Conservation (phyloP, 2,329 filamentous ascomycete genomes). For the Penicillium sp. region DNA sequence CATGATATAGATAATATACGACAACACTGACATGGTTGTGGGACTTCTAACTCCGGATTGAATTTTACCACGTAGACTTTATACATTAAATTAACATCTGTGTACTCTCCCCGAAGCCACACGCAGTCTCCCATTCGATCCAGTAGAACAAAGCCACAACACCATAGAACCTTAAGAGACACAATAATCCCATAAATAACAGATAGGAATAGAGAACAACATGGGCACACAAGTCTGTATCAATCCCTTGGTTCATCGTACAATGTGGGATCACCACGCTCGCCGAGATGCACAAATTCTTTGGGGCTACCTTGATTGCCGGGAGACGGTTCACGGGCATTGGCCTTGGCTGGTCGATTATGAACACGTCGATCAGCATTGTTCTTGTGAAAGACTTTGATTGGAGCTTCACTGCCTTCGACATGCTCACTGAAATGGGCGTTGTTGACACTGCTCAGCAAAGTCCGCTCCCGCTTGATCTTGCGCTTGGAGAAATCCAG, state of each 20-base stretch:
- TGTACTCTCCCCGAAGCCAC: neutral
- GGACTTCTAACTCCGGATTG: neutral
- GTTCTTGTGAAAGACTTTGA: slow-evolving; percentile 78
- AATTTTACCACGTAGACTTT: neutral
- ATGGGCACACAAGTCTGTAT: slow-evolving; percentile 24
- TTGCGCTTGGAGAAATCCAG: slow-evolving; percentile 85
- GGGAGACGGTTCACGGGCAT: slow-evolving; percentile 61
- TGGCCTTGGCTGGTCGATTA: slow-evolving; percentile 38
- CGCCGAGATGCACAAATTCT: slow-evolving; percentile 83
- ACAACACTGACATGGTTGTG: neutral
- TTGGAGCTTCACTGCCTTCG: slow-evolving; percentile 54
- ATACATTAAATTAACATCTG: slow-evolving; percentile 1
- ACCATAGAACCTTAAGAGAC: neutral
- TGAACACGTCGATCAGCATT: slow-evolving; percentile 48
- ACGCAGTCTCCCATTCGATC: neutral
- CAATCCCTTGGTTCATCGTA: slow-evolving; percentile 60
- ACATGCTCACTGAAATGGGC: slow-evolving; percentile 64
- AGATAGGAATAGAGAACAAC: neutral
- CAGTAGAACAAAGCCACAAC: neutral
- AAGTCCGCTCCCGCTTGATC: slow-evolving; percentile 75
- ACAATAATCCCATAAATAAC: neutral
- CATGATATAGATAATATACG: neutral
- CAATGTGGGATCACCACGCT: slow-evolving; percentile 77
- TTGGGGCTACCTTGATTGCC: slow-evolving; percentile 65
- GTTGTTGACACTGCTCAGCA: slow-evolving; percentile 79